Base-by-base conservation (phyloP, 768 basidiomycete genomes). In the Paxillus involutus region DNA sequence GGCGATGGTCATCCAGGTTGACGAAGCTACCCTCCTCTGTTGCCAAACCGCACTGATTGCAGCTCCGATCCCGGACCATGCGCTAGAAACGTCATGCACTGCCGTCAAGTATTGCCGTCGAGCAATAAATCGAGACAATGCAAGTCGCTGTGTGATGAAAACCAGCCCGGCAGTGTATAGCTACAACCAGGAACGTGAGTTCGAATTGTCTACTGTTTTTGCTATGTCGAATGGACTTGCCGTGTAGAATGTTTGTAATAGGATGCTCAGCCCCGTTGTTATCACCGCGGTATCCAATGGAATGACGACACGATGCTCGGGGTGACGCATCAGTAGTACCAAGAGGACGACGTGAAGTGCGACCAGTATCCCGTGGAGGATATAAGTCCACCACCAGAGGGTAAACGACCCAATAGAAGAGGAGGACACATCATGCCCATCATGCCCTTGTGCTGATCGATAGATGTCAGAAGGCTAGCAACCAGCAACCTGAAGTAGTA, bases 1-100 rank as follows among this genome's bases (percentile, higher is more conserved):
- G 19, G 61, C 57, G 11, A 65, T 19, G 16, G 56, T 40, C 8
- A 48, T 29, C 49, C 42, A 45, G 14, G 45, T 6, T 3, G 63
- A 67, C 11, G 66, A 56, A 3, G 43, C 3, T 12, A 53, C 17
- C 14, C 40, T 29, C 10, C 36, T 56, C 42, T 67, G 65, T 13
- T 43, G 36, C 63, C 61, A 65, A 7, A 63, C 43, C 4, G 32
- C 10, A 24, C 52, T 13, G 5, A 59, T 0, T 6, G 66, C 63
- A 48, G 59, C 48, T n/a, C 65, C 65, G 47, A 61, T 52, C 0
- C 67, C 62, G 14, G 47, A 48, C 66, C 66, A 67, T 13, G 67
- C 62, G 3, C 42, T 32, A 40, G 51, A 4, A 7, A 56, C 32
- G 39, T 67, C 65, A 49, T 67, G 63, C 1, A 62, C 41, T 32